phyloP scores from a whole-genome alignment of 208 protist species.

The Borovskyia barvae region DNA sequence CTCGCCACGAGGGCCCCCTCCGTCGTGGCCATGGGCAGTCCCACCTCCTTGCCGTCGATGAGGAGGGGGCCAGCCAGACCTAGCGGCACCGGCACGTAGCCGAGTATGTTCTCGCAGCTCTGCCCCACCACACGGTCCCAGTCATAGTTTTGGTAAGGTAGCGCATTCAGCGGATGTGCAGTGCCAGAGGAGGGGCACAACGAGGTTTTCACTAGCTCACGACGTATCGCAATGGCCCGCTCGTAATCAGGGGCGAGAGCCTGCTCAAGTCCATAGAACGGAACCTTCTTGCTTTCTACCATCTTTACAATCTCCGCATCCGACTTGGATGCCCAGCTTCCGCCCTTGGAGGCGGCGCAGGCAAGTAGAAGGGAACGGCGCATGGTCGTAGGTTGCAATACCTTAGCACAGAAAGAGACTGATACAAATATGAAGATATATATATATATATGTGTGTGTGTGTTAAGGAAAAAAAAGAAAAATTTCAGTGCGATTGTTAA shows the following conservation, averaged over 20 bases:
- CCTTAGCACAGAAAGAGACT: too few species aligned
- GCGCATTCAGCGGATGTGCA: slow-evolving; percentile 48
- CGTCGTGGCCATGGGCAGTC: slow-evolving; percentile 98
- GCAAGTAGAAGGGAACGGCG: slow-evolving; percentile 21
- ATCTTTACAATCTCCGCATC: slow-evolving; percentile 76
- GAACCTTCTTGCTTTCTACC: slow-evolving; percentile 71
- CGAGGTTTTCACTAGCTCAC: slow-evolving; percentile 68
- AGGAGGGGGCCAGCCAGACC: slow-evolving; percentile 94
- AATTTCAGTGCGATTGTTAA: too few species aligned
- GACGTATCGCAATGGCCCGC: slow-evolving; percentile 79
- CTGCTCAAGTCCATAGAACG: slow-evolving; percentile 86
- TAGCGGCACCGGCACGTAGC: slow-evolving; percentile 96
- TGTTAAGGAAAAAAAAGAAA: too few species aligned
- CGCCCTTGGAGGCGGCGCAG: slow-evolving; percentile 24
- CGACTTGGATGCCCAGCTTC: slow-evolving; percentile 50
- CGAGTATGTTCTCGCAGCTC: slow-evolving; percentile 96
- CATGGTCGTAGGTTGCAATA: slow-evolving; percentile 13
- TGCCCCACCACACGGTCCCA: slow-evolving; percentile 91
- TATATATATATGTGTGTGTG: too few species aligned
- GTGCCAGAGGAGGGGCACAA: slow-evolving; percentile 27
- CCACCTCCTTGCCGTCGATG: slow-evolving; percentile 88
- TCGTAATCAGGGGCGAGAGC: slow-evolving; percentile 85
- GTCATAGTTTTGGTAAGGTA: slow-evolving; percentile 90
- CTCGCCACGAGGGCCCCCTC: slow-evolving; percentile 97
- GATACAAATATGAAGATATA: too few species aligned